Base-by-base conservation (phyloP, 257 asterid species). In the Salvia miltiorrhiza region DNA sequence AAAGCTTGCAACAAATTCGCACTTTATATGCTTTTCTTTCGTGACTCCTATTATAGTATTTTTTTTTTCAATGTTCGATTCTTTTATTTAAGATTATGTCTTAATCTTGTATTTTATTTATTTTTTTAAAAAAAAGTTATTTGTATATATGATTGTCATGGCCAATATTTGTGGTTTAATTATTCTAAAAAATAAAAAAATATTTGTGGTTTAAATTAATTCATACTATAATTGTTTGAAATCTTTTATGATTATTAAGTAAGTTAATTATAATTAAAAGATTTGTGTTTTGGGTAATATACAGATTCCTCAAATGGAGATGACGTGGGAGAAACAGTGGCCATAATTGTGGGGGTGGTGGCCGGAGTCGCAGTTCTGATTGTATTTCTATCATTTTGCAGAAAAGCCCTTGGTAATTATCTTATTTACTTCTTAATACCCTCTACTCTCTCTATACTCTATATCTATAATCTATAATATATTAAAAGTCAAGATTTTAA, bases 321-420 rank as follows among this genome's bases (percentile, higher is more conserved):
- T 7, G 85, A 86, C 0, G 90, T 77, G 60, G 98, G 98, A 21
- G 83, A 81, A 77, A 90, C 87, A 33, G 92, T 92, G 2, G 96
- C 98, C 55, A 87, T 92, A 61, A 74, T 86, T 14, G 90, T 92
- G 0, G 98, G 98, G 63, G 81, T 73, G 9, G 70, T 87, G 37
- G 96, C 89, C 0, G 96, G 97, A 0, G 74, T 82, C 9, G 92
- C 94, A 1, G 72, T 92, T 40, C 62, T 92, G 47, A 81, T 92
- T 33, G 84, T 92, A 65, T 80, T 87, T 73, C 81, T 92, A n/a
- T 85, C 98, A n/a, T 57, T 87, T 76, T 92, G 96, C 75, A 87
- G 81, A 60, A 86, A 79, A 39, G 79, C 88, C 48, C 30, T 75
- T 6, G 84, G 89, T 85, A 78, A 70, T 24, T 35, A 33, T 74